Evolutionary conservation across 164 flowering plant species (phyloP), one percentile per base, ranked within the genome.

Genomic region (Brasenia schreberi): DNA sequence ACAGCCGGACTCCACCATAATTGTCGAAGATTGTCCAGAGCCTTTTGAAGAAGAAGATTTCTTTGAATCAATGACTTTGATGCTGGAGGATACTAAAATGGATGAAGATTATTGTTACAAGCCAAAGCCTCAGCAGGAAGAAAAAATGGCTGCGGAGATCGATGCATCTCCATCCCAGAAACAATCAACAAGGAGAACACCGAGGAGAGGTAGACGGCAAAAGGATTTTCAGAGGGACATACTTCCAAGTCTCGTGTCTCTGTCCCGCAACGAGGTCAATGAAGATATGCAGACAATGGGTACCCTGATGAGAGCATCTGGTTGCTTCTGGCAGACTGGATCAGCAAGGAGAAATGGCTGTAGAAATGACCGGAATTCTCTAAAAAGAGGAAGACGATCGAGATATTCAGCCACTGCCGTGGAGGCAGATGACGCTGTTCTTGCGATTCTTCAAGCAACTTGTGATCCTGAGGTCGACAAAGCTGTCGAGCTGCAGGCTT

Each of bases 191-290:
- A 86, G 78, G 72, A 92, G 92, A 19, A 85, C 81, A n/a, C 78
- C 80, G 61, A 84, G 94, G 75, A 80, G 97, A 71, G 96, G 97
- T 64, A 86, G 96, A 79, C 97, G 84, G 70, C 73, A 85, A 68
- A 83, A 87, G 81, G 99, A 95, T 72, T 95, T 95, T 71, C 99
- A 92, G 70, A 81, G 88, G 78, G 99, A 95, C 74, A 87, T 90
- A 68, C 88, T 95, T 61, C 99, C 99, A 0, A 90, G 96, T 52
- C 81, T 95, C 18, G 79, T 78, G 66, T 82, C 99, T 18, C 74
- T 95, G 42, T 87, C 99, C 7, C 78, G 99, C 77, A 92, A 87
- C 19, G 97, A 92, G 72, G 96, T 95, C 33, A 87, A 88, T 0
- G 98, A 92, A 76, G 99, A 95, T 78, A 76, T 95, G 64, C 93